Evolutionary conservation across 2,329 filamentous ascomycete genomes (phyloP), one percentile per base, ranked within the genome.

Genomic region (Talaromyces sp.): DNA sequence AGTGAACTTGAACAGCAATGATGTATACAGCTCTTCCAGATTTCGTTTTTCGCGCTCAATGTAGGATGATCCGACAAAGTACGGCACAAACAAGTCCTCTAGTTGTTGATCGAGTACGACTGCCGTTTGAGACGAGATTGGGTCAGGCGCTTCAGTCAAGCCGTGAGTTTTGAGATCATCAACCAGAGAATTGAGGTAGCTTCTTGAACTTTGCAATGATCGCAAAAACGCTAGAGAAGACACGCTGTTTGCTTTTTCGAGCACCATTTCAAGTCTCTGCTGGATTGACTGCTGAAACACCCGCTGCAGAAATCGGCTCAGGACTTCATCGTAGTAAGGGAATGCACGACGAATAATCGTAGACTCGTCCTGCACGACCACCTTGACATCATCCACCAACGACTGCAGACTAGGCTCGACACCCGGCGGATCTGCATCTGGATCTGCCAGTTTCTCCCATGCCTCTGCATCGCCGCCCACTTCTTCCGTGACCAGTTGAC

Each of bases 261-360:
- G 82, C 3, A 99, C 93, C 87, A 96, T 91, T 75, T 99, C 95
- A 10, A 99, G 84, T 15, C 94, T 87, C 77, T 98, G 94, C 78
- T 99, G 96, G 68, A 99, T 93, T 1, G 94, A 98, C 78, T 99
- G 95, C 75, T 99, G 95, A 73, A 99, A 99, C 11, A 99, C 90
- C 69, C 95, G 87, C 78, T 99, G 95, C 61, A 99, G 85, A 72
- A 99, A 99, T 71, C 94, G 94, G 69, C 89, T 89, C 60, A 99
- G 82, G 1, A 99, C 95, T 66, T 94, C 93, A 72, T 99, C 95
- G 71, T 96, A 94, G 76, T 93, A 97, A 0, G 95, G 95, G 73
- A 99, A 99, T 0, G 95, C 94, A 61, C 93, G 88, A 77, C 95
- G 96, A 76, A 99, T 98, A 76, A 97, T 96, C 70, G 92, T 91